Evolutionary conservation across 139 green algal species (phyloP).

Genomic region (Coelastrella sp.): DNA sequence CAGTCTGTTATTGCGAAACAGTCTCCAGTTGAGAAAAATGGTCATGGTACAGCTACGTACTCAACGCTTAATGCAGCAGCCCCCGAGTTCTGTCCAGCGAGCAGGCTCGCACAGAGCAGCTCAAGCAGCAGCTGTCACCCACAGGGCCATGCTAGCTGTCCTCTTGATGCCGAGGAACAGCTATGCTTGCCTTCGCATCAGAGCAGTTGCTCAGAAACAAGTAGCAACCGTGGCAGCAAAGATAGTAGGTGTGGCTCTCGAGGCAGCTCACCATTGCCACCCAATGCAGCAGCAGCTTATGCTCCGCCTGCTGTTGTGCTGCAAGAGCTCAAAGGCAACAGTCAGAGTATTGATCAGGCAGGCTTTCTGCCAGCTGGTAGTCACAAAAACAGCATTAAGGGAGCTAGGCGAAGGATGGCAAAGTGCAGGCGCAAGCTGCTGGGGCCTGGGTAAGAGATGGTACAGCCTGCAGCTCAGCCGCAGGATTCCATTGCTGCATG

Average conservation of each 20-base stretch:
- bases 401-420: conserved; percentile 54
- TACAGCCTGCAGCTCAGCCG: not conserved
- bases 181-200: too few relatives aligned
- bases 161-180: too few relatives aligned
- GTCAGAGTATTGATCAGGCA: conserved; percentile 33
- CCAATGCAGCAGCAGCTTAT: not conserved
- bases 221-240: conserved; percentile 19
- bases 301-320: conserved; percentile 13
- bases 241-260: not conserved
- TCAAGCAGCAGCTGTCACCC: too few relatives aligned
- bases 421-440: conserved; percentile 51
- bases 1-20: too few relatives aligned
- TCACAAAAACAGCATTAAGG: conserved; percentile 56
- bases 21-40: too few relatives aligned
- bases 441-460: conserved; percentile 27
- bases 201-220: not conserved
- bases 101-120: not conserved
- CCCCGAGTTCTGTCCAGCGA: conserved; percentile 3
- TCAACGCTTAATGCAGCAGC: conserved; percentile 41
- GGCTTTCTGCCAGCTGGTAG: not conserved
- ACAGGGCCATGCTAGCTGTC: too few relatives aligned
- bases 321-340: conserved; percentile 21
- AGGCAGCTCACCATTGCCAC: conserved; percentile 31
- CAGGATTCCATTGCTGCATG: not conserved
- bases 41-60: too few relatives aligned